Evolutionary conservation across 1,139 yeast species (phyloP), one percentile per base, ranked within the genome.

Genomic region (Yamadazyma aaseri): DNA sequence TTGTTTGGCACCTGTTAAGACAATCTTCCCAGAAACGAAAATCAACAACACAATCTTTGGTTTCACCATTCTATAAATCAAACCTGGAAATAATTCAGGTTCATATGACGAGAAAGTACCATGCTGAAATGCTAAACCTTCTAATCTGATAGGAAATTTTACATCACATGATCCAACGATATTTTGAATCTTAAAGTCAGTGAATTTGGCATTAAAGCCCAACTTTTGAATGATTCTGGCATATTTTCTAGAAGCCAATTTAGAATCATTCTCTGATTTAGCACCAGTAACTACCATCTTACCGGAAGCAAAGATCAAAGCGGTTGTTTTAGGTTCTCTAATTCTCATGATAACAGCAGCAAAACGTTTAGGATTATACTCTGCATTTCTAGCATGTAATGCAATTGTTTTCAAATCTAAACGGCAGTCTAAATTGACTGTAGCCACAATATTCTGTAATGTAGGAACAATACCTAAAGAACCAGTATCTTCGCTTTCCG

Each of bases 221-320:
- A 92, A 82, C 62, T 94, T 94, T 58, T 94, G 99, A 47, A 92
- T 92, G 56, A 92, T 92, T 69, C 98, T 81, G 2, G 99, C 99
- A 54, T 94, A 92, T 58, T 92, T 92, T 65, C 98, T 79, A 18
- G 97, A 89, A 2, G 98, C 98, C 49, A 92, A 72, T 61, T 94
- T 94, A 13, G 97, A 87, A 59, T 92, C 98, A 58, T 92, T 98
- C 60, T 92, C 98, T 26, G 96, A 85, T 60, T 92, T 92, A 20
- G 98, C 99, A 76, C 99, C 99, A 23, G 98, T 92, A 17, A 92
- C 99, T 49, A 92, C 99, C 99, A 92, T 92, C 61, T 92, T 92
- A 55, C 99, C 99, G 5, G 97, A 87, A 2, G 98, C 99, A 63
- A 92, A 94, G 50, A 92, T 94, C 55, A 92, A 74, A 0, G 98